Conservation (phyloP, 768 basidiomycete species). For the Zangia roseola region DNA sequence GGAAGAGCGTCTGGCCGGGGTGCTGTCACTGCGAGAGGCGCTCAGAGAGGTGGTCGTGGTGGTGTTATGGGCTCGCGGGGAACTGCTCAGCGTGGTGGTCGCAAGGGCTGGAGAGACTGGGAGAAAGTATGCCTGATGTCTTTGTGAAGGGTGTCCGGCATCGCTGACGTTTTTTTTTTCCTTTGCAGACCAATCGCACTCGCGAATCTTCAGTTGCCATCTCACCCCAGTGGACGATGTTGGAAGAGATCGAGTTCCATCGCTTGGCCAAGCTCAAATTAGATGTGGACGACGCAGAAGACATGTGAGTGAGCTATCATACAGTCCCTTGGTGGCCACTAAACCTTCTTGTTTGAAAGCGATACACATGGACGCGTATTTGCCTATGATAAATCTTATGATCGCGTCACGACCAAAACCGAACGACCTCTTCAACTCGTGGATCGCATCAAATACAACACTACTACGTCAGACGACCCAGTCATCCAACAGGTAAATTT, state of each 20-base stretch:
- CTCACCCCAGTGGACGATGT: conserved; percentile 87
- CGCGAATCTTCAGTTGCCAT: conserved; percentile 95
- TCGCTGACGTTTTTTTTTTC: conserved; percentile 6
- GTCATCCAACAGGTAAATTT: conserved; percentile 81
- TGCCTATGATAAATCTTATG: conserved; percentile 92
- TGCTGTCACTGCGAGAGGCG: conserved; percentile 39
- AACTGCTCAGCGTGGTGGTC: conserved; percentile 36
- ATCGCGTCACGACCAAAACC: conserved; percentile 91
- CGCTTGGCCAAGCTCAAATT: conserved; percentile 87
- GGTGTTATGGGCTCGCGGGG: conserved; percentile 45
- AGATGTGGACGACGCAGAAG: conserved; percentile 91
- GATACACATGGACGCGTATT: conserved; percentile 88
- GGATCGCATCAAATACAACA: conserved; percentile 95
- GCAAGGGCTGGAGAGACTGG: conserved; percentile 90
- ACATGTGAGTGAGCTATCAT: conserved; percentile 59
- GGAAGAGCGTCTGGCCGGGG: conserved; percentile 43
- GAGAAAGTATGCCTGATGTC: conserved; percentile 64
- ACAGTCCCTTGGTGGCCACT: background rate
- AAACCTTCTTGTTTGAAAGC: conserved; percentile 38
- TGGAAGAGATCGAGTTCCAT: conserved; percentile 97
- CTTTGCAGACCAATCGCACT: conserved; percentile 65
- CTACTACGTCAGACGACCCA: conserved; percentile 97
- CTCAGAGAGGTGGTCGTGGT: conserved; percentile 44
- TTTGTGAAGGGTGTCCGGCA: background rate
- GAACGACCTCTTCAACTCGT: conserved; percentile 89